phyloP scores from a whole-genome alignment of 2,329 filamentous ascomycete species.

The Colletotrichum falcatum region DNA sequence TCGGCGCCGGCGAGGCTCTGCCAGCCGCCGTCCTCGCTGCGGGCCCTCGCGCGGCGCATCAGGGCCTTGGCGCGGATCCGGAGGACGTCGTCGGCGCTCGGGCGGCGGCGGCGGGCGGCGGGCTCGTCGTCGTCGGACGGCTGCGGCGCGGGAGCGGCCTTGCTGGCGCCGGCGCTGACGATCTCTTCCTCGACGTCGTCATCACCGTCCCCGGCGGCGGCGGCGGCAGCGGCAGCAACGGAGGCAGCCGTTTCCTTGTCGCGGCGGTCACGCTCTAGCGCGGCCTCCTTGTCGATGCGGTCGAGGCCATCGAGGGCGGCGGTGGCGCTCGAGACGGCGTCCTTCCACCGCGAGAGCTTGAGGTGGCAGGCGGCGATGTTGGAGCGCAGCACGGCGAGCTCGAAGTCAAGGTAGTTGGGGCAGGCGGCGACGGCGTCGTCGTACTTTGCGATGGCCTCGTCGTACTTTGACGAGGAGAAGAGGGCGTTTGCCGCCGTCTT shows the following conservation, averaged over 20 bases:
- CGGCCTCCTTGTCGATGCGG: conserved; percentile 59
- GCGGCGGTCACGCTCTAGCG: conserved; percentile 43
- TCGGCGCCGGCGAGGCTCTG: conserved; percentile 80
- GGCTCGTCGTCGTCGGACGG: conserved; percentile 46
- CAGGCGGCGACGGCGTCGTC: conserved; percentile 82
- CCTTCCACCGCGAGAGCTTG: conserved; percentile 87
- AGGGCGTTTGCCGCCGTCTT: conserved; percentile 83
- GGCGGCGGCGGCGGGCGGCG: conserved; percentile 48
- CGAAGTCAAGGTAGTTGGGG: conserved; percentile 88
- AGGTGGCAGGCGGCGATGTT: conserved; percentile 92
- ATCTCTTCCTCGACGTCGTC: conserved; percentile 66
- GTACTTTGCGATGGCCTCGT: conserved; percentile 85
- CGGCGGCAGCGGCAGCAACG: no score
- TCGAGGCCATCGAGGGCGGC: conserved; percentile 80
- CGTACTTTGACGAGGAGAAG: conserved; percentile 79
- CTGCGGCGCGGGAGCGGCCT: conserved; percentile 56
- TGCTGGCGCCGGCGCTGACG: conserved; percentile 68
- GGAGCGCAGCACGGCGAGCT: conserved; percentile 86
- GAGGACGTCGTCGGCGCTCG: conserved; percentile 71
- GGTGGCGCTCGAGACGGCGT: conserved; percentile 80
- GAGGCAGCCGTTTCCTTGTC: conserved; percentile 58
- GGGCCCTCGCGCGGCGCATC: conserved; percentile 80
- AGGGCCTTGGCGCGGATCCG: conserved; percentile 87
- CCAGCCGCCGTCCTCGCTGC: conserved; percentile 81
- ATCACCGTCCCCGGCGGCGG: conserved; percentile 45